These are phyloP conservation scores for Zoysia pacifica DNA, from an alignment of 176 grass and related monocot genomes.

Conservation along the genomic window DNA sequence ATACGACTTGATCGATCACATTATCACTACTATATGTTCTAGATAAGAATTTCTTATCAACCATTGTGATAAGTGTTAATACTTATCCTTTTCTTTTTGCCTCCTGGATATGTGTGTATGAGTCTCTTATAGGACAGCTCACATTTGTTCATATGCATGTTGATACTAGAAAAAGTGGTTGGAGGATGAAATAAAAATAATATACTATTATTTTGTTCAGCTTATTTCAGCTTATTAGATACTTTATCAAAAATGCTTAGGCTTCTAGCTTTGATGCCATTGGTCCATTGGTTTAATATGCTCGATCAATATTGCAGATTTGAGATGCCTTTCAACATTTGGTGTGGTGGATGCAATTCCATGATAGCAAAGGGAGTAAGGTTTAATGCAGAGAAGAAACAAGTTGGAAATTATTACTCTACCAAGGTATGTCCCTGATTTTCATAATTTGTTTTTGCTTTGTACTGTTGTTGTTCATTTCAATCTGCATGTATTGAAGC, in stretches of 20 bases:
- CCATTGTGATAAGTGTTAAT: background rate
- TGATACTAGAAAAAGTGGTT: background rate
- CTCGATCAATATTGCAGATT: constrained; percentile 54
- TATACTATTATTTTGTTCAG: background rate
- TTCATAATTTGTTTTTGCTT: background rate
- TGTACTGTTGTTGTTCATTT: background rate
- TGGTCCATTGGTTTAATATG: background rate
- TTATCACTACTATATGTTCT: too few species aligned
- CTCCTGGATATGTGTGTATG: background rate
- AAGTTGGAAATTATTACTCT: constrained; percentile 99
- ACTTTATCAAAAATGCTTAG: background rate
- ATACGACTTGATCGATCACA: background rate
- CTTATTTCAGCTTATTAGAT: background rate
- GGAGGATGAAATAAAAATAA: background rate
- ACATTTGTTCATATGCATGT: too few species aligned
- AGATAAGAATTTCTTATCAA: too few species aligned
- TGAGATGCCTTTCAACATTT: constrained; percentile 96
- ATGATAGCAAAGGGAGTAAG: constrained; percentile 99
- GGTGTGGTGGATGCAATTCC: constrained; percentile 97
- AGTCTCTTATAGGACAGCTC: background rate
- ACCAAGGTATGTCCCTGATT: constrained; percentile 61
- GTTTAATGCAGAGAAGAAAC: constrained; percentile 99
- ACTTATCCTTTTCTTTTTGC: background rate
- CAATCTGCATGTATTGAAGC: background rate
- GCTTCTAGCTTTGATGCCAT: background rate